Evolutionary conservation across 2,329 filamentous ascomycete genomes (phyloP), one percentile per base, ranked within the genome.

Genomic region (Penicillium glabrum): DNA sequence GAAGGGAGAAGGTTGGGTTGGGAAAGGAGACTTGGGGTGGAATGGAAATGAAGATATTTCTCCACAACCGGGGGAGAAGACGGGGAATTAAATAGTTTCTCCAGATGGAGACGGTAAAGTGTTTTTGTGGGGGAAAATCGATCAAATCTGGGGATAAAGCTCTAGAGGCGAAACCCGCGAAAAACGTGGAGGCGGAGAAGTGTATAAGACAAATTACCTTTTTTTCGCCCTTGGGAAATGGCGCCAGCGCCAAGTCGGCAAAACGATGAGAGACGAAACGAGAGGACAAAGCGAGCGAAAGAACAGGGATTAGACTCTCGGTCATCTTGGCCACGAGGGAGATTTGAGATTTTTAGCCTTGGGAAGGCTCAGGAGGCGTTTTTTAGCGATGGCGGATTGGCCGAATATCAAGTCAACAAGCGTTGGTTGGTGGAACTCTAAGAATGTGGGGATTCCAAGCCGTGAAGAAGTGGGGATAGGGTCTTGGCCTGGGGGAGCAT

Each of bases 391-490:
- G 33, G 33, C 10, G 33, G 47, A 49, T 49, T 49, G 47, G 47
- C n/a, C 23, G 14, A 4, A 27, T 26, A 21, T 41, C n/a, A 7
- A 41, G 23, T 39, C 11, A 39, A 49, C 11, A 35, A 16, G 31
- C 14, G 47, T 23, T 41, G 47, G 47, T 39, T 49, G 47, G 47
- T 24, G 16, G 47, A 49, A 49, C 37, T 19, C 27, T 43, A 43
- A 43, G 37, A 23, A 13, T 51, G 49, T 51, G 39, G 49, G 24
- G 27, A n/a, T 31, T 44, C 37, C n/a, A 44, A n/a, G n/a, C 39
- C 56, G 53, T 59, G 60, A 49, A 59, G 47, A 60, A 57, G 58
- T 54, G 60, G 48, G 56, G 46, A 54, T 60, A 58, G 61, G 63
- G 61, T 26, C 43, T 21, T 48, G 31, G 47, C n/a, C 33, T 39